Evolutionary conservation across 1,284 basidiomycete genomes (phyloP).

Genomic region (Uromyces viciae-fabae): DNA sequence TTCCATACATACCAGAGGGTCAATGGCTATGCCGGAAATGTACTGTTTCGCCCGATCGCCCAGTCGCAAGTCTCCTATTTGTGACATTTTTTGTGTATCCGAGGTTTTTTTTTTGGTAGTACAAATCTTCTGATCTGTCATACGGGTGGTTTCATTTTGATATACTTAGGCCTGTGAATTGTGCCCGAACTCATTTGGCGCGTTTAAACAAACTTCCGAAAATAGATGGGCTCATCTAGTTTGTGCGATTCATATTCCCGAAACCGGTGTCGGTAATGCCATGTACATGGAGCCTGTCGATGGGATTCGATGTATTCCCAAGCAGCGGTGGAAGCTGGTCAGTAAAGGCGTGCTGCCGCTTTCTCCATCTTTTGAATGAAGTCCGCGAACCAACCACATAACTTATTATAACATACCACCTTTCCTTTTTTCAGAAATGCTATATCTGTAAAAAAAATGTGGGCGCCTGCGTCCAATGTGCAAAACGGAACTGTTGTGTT

Average conservation of each 20-base stretch:
- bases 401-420: too few relatives aligned
- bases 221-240: conserved; percentile 95
- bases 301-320: conserved; percentile 80
- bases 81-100: conserved; percentile 2
- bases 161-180: conserved; percentile 87
- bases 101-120: too few relatives aligned
- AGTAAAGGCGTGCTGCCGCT: conserved; percentile 53
- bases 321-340: conserved; percentile 89
- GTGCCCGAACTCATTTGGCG: conserved; percentile 93
- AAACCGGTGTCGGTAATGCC: conserved; percentile 87
- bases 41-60: conserved; percentile 92
- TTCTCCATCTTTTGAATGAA: too few relatives aligned
- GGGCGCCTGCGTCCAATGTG: conserved; percentile 96
- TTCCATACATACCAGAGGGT: conserved; percentile 98
- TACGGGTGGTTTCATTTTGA: background rate
- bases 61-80: conserved; percentile 67
- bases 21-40: conserved; percentile 99
- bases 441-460: conserved; percentile 73
- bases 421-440: conserved; percentile 65
- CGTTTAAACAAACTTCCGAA: conserved; percentile 92
- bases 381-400: too few relatives aligned
- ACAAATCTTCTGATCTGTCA: too few relatives aligned
- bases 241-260: conserved; percentile 97
- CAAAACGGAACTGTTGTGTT: conserved; percentile 80
- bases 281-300: conserved; percentile 99